phyloP scores from a whole-genome alignment of 257 asterid genomes.

The Dorcoceras hygrometricum region DNA sequence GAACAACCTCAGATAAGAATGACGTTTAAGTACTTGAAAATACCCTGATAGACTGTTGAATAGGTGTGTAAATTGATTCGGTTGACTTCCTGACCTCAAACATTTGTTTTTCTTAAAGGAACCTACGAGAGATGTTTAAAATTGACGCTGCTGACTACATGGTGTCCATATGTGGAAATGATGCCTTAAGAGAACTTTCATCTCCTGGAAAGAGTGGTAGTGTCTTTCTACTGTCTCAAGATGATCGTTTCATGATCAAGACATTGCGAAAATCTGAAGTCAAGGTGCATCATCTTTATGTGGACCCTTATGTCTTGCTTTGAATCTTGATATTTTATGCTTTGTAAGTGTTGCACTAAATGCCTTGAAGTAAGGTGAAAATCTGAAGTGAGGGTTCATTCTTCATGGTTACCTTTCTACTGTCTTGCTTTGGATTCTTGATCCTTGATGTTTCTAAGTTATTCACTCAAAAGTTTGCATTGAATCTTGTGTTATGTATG shows the following conservation, averaged over 20 bases:
- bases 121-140: constrained; percentile 91
- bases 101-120: constrained; percentile 40
- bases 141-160: constrained; percentile 97
- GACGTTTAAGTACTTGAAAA: neutral
- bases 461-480: neutral
- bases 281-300: constrained; percentile 55
- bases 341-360: neutral
- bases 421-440: constrained; percentile 19
- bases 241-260: constrained; percentile 96
- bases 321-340: neutral
- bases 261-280: constrained; percentile 95
- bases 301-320: constrained; percentile 10
- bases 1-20: neutral
- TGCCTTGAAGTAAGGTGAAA: constrained; percentile 29
- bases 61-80: neutral
- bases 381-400: constrained; percentile 88
- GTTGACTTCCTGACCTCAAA: neutral
- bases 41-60: neutral
- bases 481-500: no score
- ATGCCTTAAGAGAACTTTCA: constrained; percentile 91
- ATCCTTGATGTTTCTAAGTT: neutral
- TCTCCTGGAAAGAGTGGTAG: constrained; percentile 99
- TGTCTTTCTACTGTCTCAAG: constrained; percentile 89
- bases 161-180: constrained; percentile 98
- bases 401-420: constrained; percentile 21